Base-by-base conservation (phyloP, 1,284 basidiomycete species). In the Mycosarcoma maydis region DNA sequence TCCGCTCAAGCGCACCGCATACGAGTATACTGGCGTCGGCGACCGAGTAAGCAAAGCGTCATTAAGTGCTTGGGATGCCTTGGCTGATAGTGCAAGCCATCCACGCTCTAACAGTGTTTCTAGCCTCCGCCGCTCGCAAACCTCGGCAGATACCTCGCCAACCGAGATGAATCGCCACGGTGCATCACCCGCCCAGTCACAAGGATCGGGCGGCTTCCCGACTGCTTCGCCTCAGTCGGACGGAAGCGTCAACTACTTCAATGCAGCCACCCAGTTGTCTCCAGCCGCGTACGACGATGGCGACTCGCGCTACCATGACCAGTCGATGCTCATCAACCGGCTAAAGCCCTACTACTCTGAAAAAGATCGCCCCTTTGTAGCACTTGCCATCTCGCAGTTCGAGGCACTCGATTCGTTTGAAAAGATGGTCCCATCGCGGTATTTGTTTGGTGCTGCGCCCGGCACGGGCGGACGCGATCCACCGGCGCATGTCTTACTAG, bases 301-400 rank as follows among this genome's bases (percentile, higher is more conserved):
- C 38, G 60, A 70, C 39, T 55, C 56, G 52, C 61, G 68, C 37
- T 72, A 59, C 24, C 58, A 64, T 33, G 69, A 72, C 38, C 69
- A 72, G 39, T 57, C 55, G n/a, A 68, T 55, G 66, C 62, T 73
- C 45, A 64, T 68, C 61, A 57, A 71, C 23, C 64, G 68, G 4
- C 59, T 76, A 29, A 59, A 55, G 30, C 64, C 66, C 10, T 61
- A 72, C 51, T 73, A 70, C 30, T 49, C 44, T 20, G 68, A 73
- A 2, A 56, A 60, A n/a, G 74, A 76, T 24, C 60, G 72, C 8
- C 74, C 65, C 3, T 72, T 64, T 50, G 66, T 76, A 22, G 68
- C 74, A 16, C 58, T 76, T 14, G 72, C 72, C 17, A 62, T 76
- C 26, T 71, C 68, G 10, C 74, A 76, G 37, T 74, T 74, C 40